Evolutionary conservation across 2,329 filamentous ascomycete species (phyloP).

Genomic region (Pseudopyrenochaeta lycopersici): DNA sequence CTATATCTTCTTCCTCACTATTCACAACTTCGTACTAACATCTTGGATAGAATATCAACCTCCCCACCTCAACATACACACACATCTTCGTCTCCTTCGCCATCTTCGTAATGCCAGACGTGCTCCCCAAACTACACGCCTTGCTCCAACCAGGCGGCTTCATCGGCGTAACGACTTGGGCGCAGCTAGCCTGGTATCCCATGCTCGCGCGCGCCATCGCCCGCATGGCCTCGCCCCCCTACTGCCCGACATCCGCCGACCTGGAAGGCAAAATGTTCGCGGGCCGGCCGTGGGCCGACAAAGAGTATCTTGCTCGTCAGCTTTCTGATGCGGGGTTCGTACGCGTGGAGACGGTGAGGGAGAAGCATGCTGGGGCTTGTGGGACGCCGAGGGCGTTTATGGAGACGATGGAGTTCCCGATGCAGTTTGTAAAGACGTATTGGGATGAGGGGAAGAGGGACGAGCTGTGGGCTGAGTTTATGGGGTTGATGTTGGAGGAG

Average conservation of each 20-base stretch:
- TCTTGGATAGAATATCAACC: constrained; percentile 11
- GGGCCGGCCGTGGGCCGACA: constrained; percentile 16
- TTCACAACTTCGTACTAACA: no score
- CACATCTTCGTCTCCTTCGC: constrained; percentile 36
- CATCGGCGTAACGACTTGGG: constrained; percentile 34
- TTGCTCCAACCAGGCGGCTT: constrained; percentile 23
- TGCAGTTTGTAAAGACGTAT: constrained; percentile 18
- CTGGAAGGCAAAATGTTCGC: constrained; percentile 14
- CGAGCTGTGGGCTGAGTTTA: constrained; percentile 11
- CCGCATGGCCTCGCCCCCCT: constrained; percentile 6
- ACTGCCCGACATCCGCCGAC: constrained; percentile 10
- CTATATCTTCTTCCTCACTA: background rate
- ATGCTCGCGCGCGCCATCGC: constrained; percentile 14
- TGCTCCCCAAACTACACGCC: constrained; percentile 7
- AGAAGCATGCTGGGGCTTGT: constrained; percentile 8
- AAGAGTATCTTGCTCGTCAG: constrained; percentile 15
- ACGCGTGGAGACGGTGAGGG: constrained; percentile 14
- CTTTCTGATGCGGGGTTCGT: constrained; percentile 24
- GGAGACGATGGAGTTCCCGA: constrained; percentile 26
- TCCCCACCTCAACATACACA: constrained; percentile 20
- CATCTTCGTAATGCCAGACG: constrained; percentile 25
- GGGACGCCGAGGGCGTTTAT: constrained; percentile 26
- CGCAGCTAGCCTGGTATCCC: constrained; percentile 19
- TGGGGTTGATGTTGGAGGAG: constrained; percentile 14
- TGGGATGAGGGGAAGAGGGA: constrained; percentile 29